Conservation (phyloP, 352 stramenopile genomes). For the Phytophthora multivora region DNA sequence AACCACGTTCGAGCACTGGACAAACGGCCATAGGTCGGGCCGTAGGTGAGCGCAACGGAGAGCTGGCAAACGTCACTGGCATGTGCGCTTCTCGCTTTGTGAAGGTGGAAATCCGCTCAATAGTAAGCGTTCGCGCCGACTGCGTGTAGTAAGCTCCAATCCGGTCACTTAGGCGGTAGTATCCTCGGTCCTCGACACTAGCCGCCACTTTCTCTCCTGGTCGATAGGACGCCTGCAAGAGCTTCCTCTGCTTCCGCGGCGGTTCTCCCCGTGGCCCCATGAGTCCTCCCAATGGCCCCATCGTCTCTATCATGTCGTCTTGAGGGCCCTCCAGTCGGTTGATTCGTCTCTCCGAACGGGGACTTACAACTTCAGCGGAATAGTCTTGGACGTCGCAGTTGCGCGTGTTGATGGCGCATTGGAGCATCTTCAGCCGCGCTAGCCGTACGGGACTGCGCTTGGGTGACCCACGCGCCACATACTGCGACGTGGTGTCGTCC, state of each 20-base stretch:
- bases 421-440: slow-evolving; percentile 81
- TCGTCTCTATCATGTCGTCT: slow-evolving; percentile 63
- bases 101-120: slow-evolving; percentile 74
- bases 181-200: slow-evolving; percentile 63
- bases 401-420: slow-evolving; percentile 80
- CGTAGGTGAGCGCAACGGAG: slow-evolving; percentile 44
- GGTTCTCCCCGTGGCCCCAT: slow-evolving; percentile 44
- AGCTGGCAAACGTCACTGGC: slow-evolving; percentile 46
- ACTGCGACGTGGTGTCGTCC: slow-evolving; percentile 32
- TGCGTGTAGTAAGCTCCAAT: slow-evolving; percentile 81
- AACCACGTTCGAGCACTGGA: slow-evolving; percentile 56
- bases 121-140: slow-evolving; percentile 61
- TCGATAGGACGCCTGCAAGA: slow-evolving; percentile 24
- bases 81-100: slow-evolving; percentile 56
- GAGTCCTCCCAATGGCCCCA: slow-evolving; percentile 76
- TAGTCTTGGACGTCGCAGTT: slow-evolving; percentile 73
- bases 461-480: slow-evolving; percentile 44
- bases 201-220: slow-evolving; percentile 20
- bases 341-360: slow-evolving; percentile 30
- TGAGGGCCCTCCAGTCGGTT: slow-evolving; percentile 34
- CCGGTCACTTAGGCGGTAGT: slow-evolving; percentile 83
- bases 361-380: slow-evolving; percentile 27
- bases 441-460: slow-evolving; percentile 81
- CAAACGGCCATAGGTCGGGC: slow-evolving; percentile 50
- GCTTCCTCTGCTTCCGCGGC: slow-evolving; percentile 37